These are phyloP conservation scores for Hortaea werneckii DNA, from an alignment of 2,329 filamentous ascomycete genomes.

Conservation along the genomic window DNA sequence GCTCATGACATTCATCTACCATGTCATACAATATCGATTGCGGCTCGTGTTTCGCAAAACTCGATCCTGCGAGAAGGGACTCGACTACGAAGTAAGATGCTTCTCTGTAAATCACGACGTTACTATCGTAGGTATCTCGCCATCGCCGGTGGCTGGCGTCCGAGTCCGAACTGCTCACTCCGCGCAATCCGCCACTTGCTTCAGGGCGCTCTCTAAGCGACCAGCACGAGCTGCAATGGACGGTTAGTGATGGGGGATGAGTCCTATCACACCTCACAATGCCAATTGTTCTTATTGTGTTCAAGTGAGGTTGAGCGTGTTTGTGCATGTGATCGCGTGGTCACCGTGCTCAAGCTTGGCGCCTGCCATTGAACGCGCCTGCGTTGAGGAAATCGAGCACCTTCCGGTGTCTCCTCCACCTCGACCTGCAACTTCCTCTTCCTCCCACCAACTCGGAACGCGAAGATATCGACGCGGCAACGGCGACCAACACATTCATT, in stretches of 20 bases:
- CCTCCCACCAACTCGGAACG: neutral
- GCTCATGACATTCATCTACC: neutral
- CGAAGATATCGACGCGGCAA: neutral
- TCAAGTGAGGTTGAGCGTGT: neutral
- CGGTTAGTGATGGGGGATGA: too few relatives aligned
- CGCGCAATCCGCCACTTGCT: too few relatives aligned
- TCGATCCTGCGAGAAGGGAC: neutral
- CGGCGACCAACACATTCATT: conserved; percentile 1
- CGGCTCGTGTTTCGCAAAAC: neutral
- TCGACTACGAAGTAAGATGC: too few relatives aligned
- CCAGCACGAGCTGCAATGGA: too few relatives aligned
- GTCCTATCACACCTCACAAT: too few relatives aligned
- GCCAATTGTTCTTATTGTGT: too few relatives aligned
- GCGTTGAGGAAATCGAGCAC: neutral
- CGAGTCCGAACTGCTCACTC: too few relatives aligned
- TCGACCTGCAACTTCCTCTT: conserved; percentile 3
- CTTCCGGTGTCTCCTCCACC: conserved; percentile 4
- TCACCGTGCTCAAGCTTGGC: conserved; percentile 3
- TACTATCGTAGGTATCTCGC: too few relatives aligned
- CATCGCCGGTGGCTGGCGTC: too few relatives aligned
- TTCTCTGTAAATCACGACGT: too few relatives aligned
- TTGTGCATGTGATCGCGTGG: conserved; percentile 5
- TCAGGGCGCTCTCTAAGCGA: too few relatives aligned
- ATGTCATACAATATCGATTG: neutral
- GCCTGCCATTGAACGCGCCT: neutral